Evolutionary conservation across 2,329 filamentous ascomycete genomes (phyloP).

Genomic region (Coniochaeta ligniaria): DNA sequence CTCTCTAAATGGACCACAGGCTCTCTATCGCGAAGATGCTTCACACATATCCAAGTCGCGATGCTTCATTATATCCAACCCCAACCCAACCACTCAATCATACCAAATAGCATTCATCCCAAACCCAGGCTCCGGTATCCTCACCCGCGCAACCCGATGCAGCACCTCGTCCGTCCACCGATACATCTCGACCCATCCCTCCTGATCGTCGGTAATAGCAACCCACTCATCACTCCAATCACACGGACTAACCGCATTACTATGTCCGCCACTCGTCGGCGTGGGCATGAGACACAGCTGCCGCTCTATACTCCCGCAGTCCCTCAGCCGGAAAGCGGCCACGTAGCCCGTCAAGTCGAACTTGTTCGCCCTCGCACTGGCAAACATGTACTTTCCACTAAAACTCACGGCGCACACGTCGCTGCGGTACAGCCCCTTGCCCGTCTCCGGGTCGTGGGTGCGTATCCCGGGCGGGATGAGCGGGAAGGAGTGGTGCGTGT

Average conservation of each 20-base stretch:
- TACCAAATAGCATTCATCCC: slow-evolving; percentile 98
- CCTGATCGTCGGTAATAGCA: slow-evolving; percentile 83
- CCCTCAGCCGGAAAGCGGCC: slow-evolving; percentile 65
- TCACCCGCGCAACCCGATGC: slow-evolving; percentile 66
- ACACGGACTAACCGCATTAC: slow-evolving; percentile 79
- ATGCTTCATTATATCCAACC: too few relatives aligned
- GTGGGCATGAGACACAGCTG: slow-evolving; percentile 80
- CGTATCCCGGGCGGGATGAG: slow-evolving; percentile 69
- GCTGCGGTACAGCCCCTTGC: slow-evolving; percentile 64
- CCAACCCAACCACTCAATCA: slow-evolving; percentile 39
- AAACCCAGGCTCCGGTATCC: slow-evolving; percentile 81
- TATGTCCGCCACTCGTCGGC: slow-evolving; percentile 80
- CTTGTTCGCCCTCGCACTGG: slow-evolving; percentile 72
- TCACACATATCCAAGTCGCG: background rate
- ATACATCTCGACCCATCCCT: slow-evolving; percentile 83
- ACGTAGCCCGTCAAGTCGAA: slow-evolving; percentile 75
- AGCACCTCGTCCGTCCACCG: slow-evolving; percentile 79
- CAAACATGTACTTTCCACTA: slow-evolving; percentile 71
- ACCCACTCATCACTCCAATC: slow-evolving; percentile 84
- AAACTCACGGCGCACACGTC: slow-evolving; percentile 72
- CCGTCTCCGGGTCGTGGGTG: slow-evolving; percentile 28
- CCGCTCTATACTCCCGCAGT: slow-evolving; percentile 63
- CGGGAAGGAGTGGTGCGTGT: slow-evolving; percentile 69
- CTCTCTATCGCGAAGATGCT: background rate
- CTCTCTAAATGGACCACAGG: too few relatives aligned